A percentile compares a stretch with the other conserved stretches of the same genome.
Conservation (phyloP, 208 protist genomes). For the Acanthamoeba lenticulata region DNA sequence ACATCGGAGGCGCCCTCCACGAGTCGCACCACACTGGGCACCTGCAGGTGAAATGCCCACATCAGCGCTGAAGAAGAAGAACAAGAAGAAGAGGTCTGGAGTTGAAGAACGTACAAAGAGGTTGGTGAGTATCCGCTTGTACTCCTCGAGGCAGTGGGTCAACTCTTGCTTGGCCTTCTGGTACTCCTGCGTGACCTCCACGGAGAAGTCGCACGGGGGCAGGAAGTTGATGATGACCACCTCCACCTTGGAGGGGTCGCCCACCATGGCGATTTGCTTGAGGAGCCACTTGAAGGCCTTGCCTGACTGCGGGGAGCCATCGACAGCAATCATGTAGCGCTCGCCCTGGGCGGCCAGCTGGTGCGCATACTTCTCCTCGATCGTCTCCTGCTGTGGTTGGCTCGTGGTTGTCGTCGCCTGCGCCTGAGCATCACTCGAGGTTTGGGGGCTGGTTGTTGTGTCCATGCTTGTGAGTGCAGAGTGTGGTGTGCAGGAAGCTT, state of each 20-base stretch:
- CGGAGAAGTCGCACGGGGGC: constrained; percentile 30
- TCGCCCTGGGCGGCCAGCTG: constrained; percentile 24
- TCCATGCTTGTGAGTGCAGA: too few species aligned
- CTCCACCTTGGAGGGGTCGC: not conserved
- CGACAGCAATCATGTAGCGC: constrained; percentile 63
- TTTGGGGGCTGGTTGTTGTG: not conserved
- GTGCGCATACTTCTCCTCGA: constrained; percentile 7
- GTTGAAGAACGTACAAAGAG: not conserved
- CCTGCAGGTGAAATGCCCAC: not conserved
- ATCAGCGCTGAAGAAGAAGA: not conserved
- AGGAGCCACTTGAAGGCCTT: constrained; percentile 64
- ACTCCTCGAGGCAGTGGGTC: constrained; percentile 24
- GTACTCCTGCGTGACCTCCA: constrained; percentile 60
- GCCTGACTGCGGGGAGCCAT: constrained; percentile 29
- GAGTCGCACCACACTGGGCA: constrained; percentile 17
- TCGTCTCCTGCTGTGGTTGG: not conserved
- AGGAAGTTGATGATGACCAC: constrained; percentile 65
- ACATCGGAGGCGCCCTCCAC: constrained; percentile 44
- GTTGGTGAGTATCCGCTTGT: not conserved
- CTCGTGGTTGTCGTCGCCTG: not conserved
- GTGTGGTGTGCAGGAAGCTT: too few species aligned
- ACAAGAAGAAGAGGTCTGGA: not conserved
- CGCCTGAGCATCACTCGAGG: not conserved
- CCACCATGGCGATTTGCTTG: constrained; percentile 5
- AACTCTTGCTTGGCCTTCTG: constrained; percentile 62